These are phyloP conservation scores for Fusarium compactum DNA, from an alignment of 2,329 filamentous ascomycete species.

Conservation along the genomic window DNA sequence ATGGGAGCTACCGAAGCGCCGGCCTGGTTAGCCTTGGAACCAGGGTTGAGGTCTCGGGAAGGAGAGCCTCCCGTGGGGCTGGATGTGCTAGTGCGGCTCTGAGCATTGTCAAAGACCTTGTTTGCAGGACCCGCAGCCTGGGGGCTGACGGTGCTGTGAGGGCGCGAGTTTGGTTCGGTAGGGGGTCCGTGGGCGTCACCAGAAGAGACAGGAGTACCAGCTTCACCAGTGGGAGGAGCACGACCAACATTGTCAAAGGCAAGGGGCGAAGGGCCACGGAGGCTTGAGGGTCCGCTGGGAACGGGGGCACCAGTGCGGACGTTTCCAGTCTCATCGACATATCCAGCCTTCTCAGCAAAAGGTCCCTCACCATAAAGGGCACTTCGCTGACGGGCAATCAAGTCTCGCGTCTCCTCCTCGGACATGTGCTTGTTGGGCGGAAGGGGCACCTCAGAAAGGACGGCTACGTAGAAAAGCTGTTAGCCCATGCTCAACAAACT, in stretches of 20 bases:
- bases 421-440: slow-evolving; percentile 81
- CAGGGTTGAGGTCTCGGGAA: slow-evolving; percentile 71
- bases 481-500: slow-evolving; percentile 53
- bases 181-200: slow-evolving; percentile 63
- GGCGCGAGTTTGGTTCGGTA: slow-evolving; percentile 69
- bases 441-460: slow-evolving; percentile 60
- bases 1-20: slow-evolving; percentile 86
- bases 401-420: slow-evolving; percentile 94
- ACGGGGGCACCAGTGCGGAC: slow-evolving; percentile 75
- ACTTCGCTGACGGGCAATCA: slow-evolving; percentile 95
- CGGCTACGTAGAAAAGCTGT: slow-evolving; percentile 61
- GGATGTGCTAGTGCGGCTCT: slow-evolving; percentile 85
- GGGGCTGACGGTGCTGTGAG: slow-evolving; percentile 88
- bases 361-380: slow-evolving; percentile 86
- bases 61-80: slow-evolving; percentile 84
- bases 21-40: slow-evolving; percentile 64
- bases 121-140: slow-evolving; percentile 69
- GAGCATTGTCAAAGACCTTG: slow-evolving; percentile 71
- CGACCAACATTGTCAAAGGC: slow-evolving; percentile 73
- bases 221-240: slow-evolving; percentile 53
- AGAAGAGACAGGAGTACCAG: slow-evolving; percentile 56
- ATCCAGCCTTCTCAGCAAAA: slow-evolving; percentile 75
- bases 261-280: slow-evolving; percentile 83
- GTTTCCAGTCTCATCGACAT: slow-evolving; percentile 75
- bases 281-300: slow-evolving; percentile 70